Evolutionary conservation across 108 stramenopile species (phyloP), one percentile per base, ranked within the genome.

Genomic region (Conticribra weissflogii): DNA sequence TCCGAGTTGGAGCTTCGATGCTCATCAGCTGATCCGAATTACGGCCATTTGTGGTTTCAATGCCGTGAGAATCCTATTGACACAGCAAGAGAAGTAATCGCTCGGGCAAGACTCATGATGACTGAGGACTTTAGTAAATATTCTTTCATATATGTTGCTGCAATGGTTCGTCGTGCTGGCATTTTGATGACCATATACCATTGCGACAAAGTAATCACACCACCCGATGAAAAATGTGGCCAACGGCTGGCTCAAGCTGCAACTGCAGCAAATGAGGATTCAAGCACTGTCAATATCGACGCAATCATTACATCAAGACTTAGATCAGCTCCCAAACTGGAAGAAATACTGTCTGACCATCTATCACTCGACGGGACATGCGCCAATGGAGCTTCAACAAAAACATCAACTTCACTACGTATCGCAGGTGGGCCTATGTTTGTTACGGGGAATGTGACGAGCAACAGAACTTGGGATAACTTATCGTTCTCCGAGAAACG

Each of bases 1-100:
- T 69, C 82, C 5, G 73, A 81, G 28, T 81, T 97, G 47, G 90
- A 91, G 63, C 81, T 92, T 33, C 79, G 83, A 17, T 97, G 96
- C 54, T 85, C 88, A 18, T 98, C 97, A 67, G 98, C 98, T 4
- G 97, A 98, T 65, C 98, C 98, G 3, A 99, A 99, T 74, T 99
- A 99, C 76, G 98, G 98, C 3, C 83, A 85, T 47, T 57, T 97
- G 63, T 98, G 97, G 96, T 97, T 98, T 72, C 85, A 86, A 56
- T 97, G 96, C 64, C 86, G 97, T 27, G 63, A 78, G 17, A 74
- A 78, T 16, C 92, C 96, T 25, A 85, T 81, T 33, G 96, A 96
- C 54, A 90, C 96, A 2, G 92, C 98, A 1, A 59, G 88, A 54
- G 74, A 69, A 53, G 81, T 91, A 25, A 64, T 91, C 9, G 61